Evolutionary conservation across 345 rosid species (phyloP).

Genomic region (Physaria fendleri): DNA sequence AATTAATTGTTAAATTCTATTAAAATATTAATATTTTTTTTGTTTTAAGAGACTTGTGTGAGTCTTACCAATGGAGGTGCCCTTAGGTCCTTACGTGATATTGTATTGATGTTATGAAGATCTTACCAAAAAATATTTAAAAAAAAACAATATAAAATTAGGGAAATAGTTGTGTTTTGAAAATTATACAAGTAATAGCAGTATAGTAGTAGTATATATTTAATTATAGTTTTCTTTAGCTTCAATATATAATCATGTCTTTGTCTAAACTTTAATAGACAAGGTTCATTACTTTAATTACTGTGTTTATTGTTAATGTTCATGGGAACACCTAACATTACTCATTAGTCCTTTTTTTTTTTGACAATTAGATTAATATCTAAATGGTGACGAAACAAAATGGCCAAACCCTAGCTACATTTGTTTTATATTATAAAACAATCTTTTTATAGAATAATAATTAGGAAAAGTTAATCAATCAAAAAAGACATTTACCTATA

Average conservation of each 20-base stretch:
- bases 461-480: neutral
- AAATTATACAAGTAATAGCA: neutral
- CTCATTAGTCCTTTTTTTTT: conserved; percentile 11
- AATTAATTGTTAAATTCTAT: too few relatives aligned
- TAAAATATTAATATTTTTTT: too few relatives aligned
- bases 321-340: conserved; percentile 20
- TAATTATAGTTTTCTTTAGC: neutral
- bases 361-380: too few relatives aligned
- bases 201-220: neutral
- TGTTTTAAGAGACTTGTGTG: too few relatives aligned
- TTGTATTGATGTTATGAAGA: too few relatives aligned
- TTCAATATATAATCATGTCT: neutral
- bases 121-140: too few relatives aligned
- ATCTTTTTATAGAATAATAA: neutral
- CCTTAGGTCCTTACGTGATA: too few relatives aligned
- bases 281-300: conserved; percentile 4
- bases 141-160: too few relatives aligned
- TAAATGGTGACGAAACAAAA: conserved; percentile 9
- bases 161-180: neutral
- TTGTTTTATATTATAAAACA: too few relatives aligned
- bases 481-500: neutral
- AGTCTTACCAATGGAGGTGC: too few relatives aligned
- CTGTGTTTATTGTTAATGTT: neutral
- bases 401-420: neutral
- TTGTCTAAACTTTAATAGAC: conserved; percentile 14